Evolutionary conservation across 179 eudicot species (phyloP).

Genomic region (Heliamphora pulchella): DNA sequence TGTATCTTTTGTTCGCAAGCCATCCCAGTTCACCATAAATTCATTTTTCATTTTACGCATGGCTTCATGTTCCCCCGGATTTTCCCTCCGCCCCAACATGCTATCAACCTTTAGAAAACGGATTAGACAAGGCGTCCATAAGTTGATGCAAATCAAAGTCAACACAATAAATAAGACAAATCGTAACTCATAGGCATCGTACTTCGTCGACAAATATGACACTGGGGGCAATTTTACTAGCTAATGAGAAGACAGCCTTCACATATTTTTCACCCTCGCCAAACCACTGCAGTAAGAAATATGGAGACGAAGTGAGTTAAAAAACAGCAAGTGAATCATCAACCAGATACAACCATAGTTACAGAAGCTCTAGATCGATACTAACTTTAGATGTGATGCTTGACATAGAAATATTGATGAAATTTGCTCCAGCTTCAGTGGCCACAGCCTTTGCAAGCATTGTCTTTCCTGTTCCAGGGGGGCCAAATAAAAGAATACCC

Average conservation of each 20-base stretch:
- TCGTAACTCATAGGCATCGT: conserved; percentile 6
- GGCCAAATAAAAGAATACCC: conserved; percentile 82
- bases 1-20: conserved; percentile 72
- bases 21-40: conserved; percentile 91
- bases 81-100: conserved; percentile 84
- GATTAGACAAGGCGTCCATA: background rate
- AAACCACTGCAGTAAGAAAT: conserved; percentile 49
- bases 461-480: conserved; percentile 91
- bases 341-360: background rate
- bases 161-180: background rate
- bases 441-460: conserved; percentile 94
- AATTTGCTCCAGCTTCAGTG: conserved; percentile 90
- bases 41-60: conserved; percentile 92
- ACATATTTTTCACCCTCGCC: conserved; percentile 91
- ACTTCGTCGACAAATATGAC: conserved; percentile 86
- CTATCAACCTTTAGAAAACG: conserved; percentile 40
- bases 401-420: conserved; percentile 85
- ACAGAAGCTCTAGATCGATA: background rate
- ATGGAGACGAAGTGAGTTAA: background rate
- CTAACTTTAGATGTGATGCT: conserved; percentile 78
- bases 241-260: conserved; percentile 78
- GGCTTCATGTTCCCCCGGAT: conserved; percentile 88
- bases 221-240: conserved; percentile 81
- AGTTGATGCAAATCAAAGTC: background rate
- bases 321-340: background rate